Base-by-base conservation (phyloP, 2,329 filamentous ascomycete genomes). In the Coleophoma cylindrospora region DNA sequence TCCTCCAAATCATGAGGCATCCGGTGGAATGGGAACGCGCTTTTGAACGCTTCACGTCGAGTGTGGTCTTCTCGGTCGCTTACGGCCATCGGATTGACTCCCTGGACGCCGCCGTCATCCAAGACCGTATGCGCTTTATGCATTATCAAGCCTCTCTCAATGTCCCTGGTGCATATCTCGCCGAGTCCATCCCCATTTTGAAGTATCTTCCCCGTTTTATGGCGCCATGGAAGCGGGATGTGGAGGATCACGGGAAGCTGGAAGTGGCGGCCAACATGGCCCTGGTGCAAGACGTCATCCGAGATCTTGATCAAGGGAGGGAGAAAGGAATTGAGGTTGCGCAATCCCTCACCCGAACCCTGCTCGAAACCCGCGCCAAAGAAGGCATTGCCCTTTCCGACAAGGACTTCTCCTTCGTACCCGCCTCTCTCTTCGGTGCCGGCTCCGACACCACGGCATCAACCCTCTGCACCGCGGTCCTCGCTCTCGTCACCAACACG, bases 11-110 rank as follows among this genome's bases (percentile, higher is more conserved):
- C 6, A 60, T 78, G 12, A 50, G 61, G 3, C 63, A 63, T 5
- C 67, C 71, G 0, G 49, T 55, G 2, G 66, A 67, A 21, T 77
- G 74, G 64, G 73, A 74, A 53, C 68, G 70, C 45, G 64, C 70
- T 15, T 66, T 77, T 21, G 71, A 76, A 55, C 66, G 72, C 0
- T 79, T 74, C 54, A 74, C 74, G 0, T 69, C 70, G 2, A 74
- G 70, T 53, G 66, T 78, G 33, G 74, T 76, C 6, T 75, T 77
- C 53, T 74, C 70, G 5, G 71, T 77, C 4, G 68, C 74, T 4
- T 79, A 77, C 54, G 75, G 76, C 0, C 73, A 75, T 50, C 70
- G 74, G 7, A 72, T 76, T 48, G 71, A 77, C 51, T 72, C 73
- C 1, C 56, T 73, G 17, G 66, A 74, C 19, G 67, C 76, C 6